These are phyloP conservation scores for Neoboletus brunneissimus DNA, from an alignment of 768 basidiomycete species.

Conservation along the genomic window DNA sequence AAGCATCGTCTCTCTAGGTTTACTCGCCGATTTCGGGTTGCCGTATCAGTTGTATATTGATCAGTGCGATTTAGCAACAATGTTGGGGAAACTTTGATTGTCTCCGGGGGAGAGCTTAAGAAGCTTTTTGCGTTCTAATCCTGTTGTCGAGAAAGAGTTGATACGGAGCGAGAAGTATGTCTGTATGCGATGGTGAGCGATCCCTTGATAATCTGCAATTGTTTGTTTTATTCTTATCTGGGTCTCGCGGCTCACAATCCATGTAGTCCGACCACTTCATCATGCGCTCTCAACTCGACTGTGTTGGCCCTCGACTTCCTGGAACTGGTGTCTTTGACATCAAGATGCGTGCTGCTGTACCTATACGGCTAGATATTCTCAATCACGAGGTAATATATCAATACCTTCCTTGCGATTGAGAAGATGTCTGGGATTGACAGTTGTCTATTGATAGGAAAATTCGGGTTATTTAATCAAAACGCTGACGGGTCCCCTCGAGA, in stretches of 20 bases:
- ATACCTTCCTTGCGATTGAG: neutral
- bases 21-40: too few species aligned
- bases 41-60: too few species aligned
- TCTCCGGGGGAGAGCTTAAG: too few species aligned
- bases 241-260: neutral
- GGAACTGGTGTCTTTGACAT: conserved; percentile 94
- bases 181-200: too few species aligned
- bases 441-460: conserved; percentile 51
- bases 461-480: conserved; percentile 70
- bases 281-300: conserved; percentile 96
- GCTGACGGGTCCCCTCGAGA: conserved; percentile 61
- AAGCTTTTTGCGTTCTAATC: too few species aligned
- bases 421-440: neutral
- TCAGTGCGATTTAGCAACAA: too few species aligned
- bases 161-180: too few species aligned
- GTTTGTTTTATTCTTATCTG: neutral
- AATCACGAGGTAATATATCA: conserved; percentile 73
- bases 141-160: too few species aligned
- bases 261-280: conserved; percentile 52
- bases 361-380: conserved; percentile 79
- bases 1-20: too few species aligned
- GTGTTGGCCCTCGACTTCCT: conserved; percentile 73
- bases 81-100: too few species aligned
- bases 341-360: conserved; percentile 87
- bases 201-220: too few species aligned